These are phyloP conservation scores for Melampsora americana DNA, from an alignment of 1,284 basidiomycete genomes.

Conservation along the genomic window DNA sequence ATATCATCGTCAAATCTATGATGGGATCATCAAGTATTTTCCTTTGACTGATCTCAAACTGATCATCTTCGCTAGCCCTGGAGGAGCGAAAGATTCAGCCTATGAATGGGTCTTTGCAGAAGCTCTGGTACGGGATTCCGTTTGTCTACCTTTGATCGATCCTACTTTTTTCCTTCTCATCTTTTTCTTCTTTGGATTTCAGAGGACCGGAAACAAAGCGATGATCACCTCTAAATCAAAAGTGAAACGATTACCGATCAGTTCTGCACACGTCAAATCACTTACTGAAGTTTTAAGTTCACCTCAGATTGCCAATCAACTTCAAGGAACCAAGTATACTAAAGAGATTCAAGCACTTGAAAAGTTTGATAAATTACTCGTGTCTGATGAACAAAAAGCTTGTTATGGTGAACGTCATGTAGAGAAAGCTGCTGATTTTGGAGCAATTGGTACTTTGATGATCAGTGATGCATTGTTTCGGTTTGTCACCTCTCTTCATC, in stretches of 20 bases:
- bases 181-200: not conserved
- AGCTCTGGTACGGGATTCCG: constrained; percentile 58
- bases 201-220: constrained; percentile 71
- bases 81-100: constrained; percentile 87
- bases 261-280: constrained; percentile 91
- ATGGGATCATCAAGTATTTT: constrained; percentile 82
- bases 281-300: constrained; percentile 86
- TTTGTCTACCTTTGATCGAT: not conserved
- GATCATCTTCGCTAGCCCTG: constrained; percentile 92
- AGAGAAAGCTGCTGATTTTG: constrained; percentile 80
- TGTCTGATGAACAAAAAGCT: constrained; percentile 85
- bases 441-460: constrained; percentile 87
- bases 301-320: constrained; percentile 59
- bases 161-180: not conserved
- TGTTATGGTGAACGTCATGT: constrained; percentile 99
- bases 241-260: constrained; percentile 85
- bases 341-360: constrained; percentile 86
- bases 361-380: constrained; percentile 71
- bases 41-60: constrained; percentile 77
- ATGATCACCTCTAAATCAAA: constrained; percentile 66
- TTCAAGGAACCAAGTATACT: constrained; percentile 98
- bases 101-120: constrained; percentile 80
- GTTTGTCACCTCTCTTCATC: constrained; percentile 50
- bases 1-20: constrained; percentile 61
- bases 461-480: constrained; percentile 94